Conservation (phyloP, 225 moss, liverwort and hornwort genomes). For the Bryoerythrophyllum caledonicum region DNA sequence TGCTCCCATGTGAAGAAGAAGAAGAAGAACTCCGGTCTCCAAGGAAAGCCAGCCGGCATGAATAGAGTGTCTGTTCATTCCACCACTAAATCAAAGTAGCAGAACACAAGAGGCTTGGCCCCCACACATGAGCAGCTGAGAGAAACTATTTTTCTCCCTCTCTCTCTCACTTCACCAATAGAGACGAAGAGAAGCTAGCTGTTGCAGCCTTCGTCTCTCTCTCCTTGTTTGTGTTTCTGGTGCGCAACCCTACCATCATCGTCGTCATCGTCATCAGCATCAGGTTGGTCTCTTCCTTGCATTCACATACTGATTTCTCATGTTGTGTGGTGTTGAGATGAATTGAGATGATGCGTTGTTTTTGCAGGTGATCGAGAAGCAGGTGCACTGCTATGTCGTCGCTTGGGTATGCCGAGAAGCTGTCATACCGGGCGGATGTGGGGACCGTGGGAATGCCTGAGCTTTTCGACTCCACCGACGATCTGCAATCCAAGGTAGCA, state of each 20-base stretch:
- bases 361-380: constrained; percentile 15
- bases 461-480: constrained; percentile 57
- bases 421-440: constrained; percentile 84
- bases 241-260: constrained; percentile 15
- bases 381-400: constrained; percentile 52
- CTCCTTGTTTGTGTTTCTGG: neutral
- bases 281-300: constrained; percentile 8
- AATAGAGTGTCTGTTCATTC: too few relatives aligned
- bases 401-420: constrained; percentile 87
- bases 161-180: neutral
- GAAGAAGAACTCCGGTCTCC: too few relatives aligned
- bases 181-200: neutral
- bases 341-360: constrained; percentile 11
- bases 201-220: neutral
- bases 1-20: too few relatives aligned
- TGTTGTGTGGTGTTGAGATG: constrained; percentile 10
- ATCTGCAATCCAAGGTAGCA: constrained; percentile 74
- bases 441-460: constrained; percentile 93
- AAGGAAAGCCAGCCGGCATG: too few relatives aligned
- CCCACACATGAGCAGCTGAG: neutral
- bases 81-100: too few relatives aligned
- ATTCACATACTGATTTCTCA: neutral
- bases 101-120: too few relatives aligned
- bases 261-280: too few relatives aligned
- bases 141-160: neutral